phyloP scores from a whole-genome alignment of 805 yeast species.

The Yarrowia phangngaensis region DNA sequence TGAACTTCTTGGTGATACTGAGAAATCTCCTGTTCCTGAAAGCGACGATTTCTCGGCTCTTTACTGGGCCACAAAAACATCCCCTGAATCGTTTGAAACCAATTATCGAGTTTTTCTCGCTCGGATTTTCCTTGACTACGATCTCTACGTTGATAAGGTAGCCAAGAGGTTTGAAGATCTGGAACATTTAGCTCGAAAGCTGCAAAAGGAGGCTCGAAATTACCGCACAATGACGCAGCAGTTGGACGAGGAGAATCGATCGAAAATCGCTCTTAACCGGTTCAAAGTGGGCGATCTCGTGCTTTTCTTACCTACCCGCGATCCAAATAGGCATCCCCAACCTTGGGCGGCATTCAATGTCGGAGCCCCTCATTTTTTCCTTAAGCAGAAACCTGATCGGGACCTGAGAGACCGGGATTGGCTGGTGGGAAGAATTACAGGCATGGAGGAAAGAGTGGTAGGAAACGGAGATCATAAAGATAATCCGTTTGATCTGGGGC shows the following conservation, averaged over 20 bases:
- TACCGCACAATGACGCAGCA: conserved; percentile 42
- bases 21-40: conserved; percentile 16
- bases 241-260: conserved; percentile 39
- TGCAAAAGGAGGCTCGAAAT: conserved; percentile 65
- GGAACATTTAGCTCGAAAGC: conserved; percentile 79
- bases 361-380: conserved; percentile 79
- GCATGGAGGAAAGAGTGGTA: conserved; percentile 54
- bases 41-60: conserved; percentile 33
- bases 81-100: conserved; percentile 1
- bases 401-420: conserved; percentile 58
- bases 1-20: too few relatives aligned
- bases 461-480: conserved; percentile 43
- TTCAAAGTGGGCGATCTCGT: conserved; percentile 76
- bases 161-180: conserved; percentile 81
- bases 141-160: conserved; percentile 45
- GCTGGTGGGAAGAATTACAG: conserved; percentile 68
- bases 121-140: conserved; percentile 41
- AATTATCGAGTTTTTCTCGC: conserved; percentile 33
- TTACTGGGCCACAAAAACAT: conserved; percentile 48
- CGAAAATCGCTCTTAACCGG: conserved; percentile 60
- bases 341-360: conserved; percentile 96
- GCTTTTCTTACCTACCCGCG: conserved; percentile 74
- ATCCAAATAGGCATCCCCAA: conserved; percentile 42
- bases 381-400: conserved; percentile 47
- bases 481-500: conserved; percentile 65